These are phyloP conservation scores for Cucumis cinereus DNA, from an alignment of 306 rosid species.

Conservation along the genomic window DNA sequence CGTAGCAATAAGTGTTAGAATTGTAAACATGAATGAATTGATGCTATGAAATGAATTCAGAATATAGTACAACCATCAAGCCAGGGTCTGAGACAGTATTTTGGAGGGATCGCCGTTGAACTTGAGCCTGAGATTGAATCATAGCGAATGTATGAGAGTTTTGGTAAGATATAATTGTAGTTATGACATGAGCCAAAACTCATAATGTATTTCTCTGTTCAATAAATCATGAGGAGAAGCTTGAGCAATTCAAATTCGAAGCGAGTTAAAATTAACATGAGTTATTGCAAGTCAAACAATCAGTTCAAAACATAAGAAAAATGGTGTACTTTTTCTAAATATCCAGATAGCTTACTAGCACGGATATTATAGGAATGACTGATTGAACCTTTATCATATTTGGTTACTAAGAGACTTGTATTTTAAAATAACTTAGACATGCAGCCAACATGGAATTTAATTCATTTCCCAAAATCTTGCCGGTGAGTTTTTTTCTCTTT, in stretches of 20 bases:
- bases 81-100: constrained; percentile 7
- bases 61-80: background rate
- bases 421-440: background rate
- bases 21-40: background rate
- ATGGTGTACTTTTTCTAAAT: background rate
- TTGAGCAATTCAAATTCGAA: background rate
- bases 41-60: background rate
- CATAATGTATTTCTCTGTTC: background rate
- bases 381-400: background rate
- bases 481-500: background rate
- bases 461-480: background rate
- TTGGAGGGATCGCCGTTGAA: constrained; percentile 1
- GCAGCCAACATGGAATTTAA: background rate
- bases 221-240: background rate
- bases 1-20: background rate
- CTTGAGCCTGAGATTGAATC: constrained; percentile 1
- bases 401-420: background rate
- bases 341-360: background rate
- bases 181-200: background rate
- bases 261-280: background rate
- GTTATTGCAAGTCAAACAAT: background rate
- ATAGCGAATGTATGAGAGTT: background rate
- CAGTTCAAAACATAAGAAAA: background rate
- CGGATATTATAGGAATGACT: background rate
- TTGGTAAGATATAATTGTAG: background rate